Percentiles rank a stretch among this genome's conserved stretches.
Conservation (phyloP, 2,329 filamentous ascomycete genomes). For the Drechslerella coelobrocha region DNA sequence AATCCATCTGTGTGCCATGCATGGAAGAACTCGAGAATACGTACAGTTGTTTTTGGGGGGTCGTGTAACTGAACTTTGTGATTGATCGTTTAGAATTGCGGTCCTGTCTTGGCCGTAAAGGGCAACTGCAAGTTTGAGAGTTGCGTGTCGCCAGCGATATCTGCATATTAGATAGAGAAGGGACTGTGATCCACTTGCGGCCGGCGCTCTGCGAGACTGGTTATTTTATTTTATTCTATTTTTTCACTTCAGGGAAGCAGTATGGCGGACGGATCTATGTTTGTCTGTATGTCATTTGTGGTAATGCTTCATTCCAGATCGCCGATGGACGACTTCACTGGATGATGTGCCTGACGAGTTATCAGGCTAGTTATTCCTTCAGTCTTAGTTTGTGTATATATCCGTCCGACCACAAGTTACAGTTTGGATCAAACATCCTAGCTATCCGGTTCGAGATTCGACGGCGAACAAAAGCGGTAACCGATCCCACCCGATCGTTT, state of each 20-base stretch:
- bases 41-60: constrained; percentile 32
- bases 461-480: constrained; percentile 7
- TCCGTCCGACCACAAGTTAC: neutral
- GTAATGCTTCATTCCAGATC: neutral
- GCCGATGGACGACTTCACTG: neutral
- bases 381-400: constrained; percentile 1
- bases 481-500: constrained; percentile 22
- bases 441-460: constrained; percentile 13
- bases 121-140: neutral
- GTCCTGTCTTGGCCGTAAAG: neutral
- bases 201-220: constrained; percentile 16
- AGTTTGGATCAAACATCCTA: neutral
- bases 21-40: constrained; percentile 47
- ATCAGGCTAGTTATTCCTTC: neutral
- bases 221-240: no score
- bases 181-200: constrained; percentile 13
- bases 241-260: no score
- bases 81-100: constrained; percentile 39
- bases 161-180: no score
- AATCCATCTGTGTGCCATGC: no score
- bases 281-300: no score
- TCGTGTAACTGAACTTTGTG: constrained; percentile 50
- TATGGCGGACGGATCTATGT: no score
- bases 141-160: neutral
- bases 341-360: neutral